Conservation (phyloP, 441 rosid genomes). For the Sinapis alba region DNA sequence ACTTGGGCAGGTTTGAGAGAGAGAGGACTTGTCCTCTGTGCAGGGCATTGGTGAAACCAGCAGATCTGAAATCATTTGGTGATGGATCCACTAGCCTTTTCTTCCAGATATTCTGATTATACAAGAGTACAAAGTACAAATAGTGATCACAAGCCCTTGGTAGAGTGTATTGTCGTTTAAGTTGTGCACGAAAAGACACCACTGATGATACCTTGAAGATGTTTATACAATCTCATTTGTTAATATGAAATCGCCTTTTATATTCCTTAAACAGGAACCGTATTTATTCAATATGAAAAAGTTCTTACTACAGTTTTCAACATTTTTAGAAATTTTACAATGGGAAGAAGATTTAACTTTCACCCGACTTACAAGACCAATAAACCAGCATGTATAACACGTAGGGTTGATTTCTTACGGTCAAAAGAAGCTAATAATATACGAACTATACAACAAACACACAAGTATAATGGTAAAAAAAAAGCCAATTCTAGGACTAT, state of each 20-base stretch:
- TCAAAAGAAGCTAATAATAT: no score
- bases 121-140: constrained; percentile 25
- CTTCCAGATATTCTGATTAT: constrained; percentile 57
- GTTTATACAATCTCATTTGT: constrained; percentile 38
- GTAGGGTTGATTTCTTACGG: no score
- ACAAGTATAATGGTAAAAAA: no score
- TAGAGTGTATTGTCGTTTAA: constrained; percentile 28
- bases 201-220: constrained; percentile 32
- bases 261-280: neutral
- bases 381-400: no score
- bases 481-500: no score
- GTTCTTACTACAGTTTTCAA: neutral
- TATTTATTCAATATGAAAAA: neutral
- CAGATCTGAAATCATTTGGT: constrained; percentile 57
- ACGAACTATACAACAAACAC: no score
- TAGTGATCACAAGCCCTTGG: constrained; percentile 17
- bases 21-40: constrained; percentile 74
- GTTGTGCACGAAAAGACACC: constrained; percentile 33
- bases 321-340: neutral
- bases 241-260: constrained; percentile 34
- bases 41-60: constrained; percentile 63
- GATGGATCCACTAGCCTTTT: constrained; percentile 68
- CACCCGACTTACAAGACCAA: no score
- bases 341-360: no score
- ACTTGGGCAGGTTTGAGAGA: constrained; percentile 69